Base-by-base conservation (phyloP, 768 basidiomycete genomes). In the Agaricus bisporus region DNA sequence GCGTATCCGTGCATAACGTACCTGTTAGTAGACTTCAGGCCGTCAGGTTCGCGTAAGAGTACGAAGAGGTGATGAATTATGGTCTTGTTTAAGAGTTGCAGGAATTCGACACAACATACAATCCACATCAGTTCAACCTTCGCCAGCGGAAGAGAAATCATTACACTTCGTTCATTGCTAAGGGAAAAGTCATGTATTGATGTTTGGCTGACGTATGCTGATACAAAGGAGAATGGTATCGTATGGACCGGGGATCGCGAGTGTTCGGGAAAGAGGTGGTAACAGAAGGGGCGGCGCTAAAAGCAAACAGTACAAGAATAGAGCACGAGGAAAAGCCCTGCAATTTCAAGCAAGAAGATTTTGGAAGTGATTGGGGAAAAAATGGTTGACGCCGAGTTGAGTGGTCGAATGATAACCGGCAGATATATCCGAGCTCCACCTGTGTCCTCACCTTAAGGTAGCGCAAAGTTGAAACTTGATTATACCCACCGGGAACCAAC, bases 321-420 rank as follows among this genome's bases (percentile, higher is more conserved):
- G 25, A 54, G 47, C 46, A 48, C 18, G 18, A 42, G 47, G 35
- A 41, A 46, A 11, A 32, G 41, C 32, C 47, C 20, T 48, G 41
- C 53, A 48, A 25, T 38, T 48, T 54, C 41, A 54, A 54, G 46
- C 53, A 54, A 54, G 53, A 54, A 54, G 53, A 43, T 54, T 54
- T 18, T 32, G 52, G 28, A 47, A 54, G 32, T 54, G 53, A 43
- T 35, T 37, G 22, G 53, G 10, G 25, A 54, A 54, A 29, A 43
- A 41, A 32, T 47, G 32, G 37, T 54, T 36, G 39, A 25, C 41
- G 47, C 45, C 15, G n/a, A 11, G 53, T 42, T 48, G 53, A 42
- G n/a, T 41, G 17, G 25, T 17, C 3, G 41, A 22, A 20, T 26
- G 28, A 15, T 48, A 45, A 35, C 20, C 26, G 15, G 35, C 4